Base-by-base conservation (phyloP, 2,329 filamentous ascomycete species). In the Calonectria crousiana region DNA sequence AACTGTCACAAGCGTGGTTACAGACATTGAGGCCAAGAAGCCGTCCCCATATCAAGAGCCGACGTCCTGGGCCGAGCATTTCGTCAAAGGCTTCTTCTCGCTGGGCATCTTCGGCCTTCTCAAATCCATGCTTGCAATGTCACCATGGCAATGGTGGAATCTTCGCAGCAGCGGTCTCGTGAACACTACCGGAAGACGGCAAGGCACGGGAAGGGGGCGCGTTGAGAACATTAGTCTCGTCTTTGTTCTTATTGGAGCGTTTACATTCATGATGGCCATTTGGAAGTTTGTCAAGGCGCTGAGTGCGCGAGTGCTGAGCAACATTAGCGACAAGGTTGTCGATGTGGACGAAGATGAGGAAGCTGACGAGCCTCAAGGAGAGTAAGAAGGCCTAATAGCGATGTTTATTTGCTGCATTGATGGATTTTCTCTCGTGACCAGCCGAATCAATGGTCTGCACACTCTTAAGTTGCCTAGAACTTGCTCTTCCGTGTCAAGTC, bases 401-500 rank as follows among this genome's bases (percentile, higher is more conserved):
- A 69, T 73, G 44, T 18, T 64, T 67, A 9, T 60, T 68, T 36
- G 28, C 64, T 41, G 53, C 67, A 4, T 47, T 26, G 49, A 49
- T 62, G 56, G 41, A 30, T n/a, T 38, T 47, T 34, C n/a, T 34
- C 41, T 53, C 28, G 18, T 49, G 60, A 71, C n/a, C 51, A 74
- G 60, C 30, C 64, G 60, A n/a, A 69, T 73, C 73, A 70, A 69
- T 51, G 52, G 80, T 84, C 84, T 94, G 95, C 95, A 96, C 94
- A 93, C 94, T 94, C 93, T 98, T 98, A 94, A 98, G 95, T 97
- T 98, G 95, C 91, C 95, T 95, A 91, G 90, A 92, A 87, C 86
- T 84, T 88, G 83, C 89, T 91, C 87, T 87, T 90, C 94, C 91
- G 91, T 96, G 93, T 92, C 91, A 92, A 95, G 95, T 92, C 93